Base-by-base conservation (phyloP, 805 yeast genomes). In the Yamadazyma akitaensis region DNA sequence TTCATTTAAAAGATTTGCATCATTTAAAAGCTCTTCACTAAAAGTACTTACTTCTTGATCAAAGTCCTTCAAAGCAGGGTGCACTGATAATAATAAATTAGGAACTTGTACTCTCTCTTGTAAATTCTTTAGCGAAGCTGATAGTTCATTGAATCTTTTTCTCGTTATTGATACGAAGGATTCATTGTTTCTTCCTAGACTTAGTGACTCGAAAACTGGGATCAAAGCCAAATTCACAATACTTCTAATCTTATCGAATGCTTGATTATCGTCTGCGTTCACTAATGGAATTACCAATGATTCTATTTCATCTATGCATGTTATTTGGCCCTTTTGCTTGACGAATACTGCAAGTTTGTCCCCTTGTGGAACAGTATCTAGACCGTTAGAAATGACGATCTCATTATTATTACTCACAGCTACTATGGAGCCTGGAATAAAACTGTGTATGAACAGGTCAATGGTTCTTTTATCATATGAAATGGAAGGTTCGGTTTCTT, bases 61-160 rank as follows among this genome's bases (percentile, higher is more conserved):
- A 14, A 51, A 44, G 16, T 48, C 43, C 26, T 50, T 50, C 3
- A 88, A 64, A 6, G 60, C 58, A 0, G 82, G 79, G 55, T 86
- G 89, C 2, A 79, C 68, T 0, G 76, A 56, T 1, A 74, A 55
- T 2, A 69, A 51, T 14, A 90, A 63, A 53, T 86, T 82, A 0
- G 96, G 96, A 1, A 80, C 73, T 37, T 82, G 85, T 18, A 85
- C 77, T 24, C 81, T 73, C 48, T 83, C 85, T 51, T 85, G 84
- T 13, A 88, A 64, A 56, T 84, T 83, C 48, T 80, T 82, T 11
- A 90, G 65, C 0, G 92, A 81, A 14, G 79, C 58, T 0, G 86
- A 79, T 18, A 90, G 66, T 48, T 88, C 96, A 31, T 77, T 75
- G 44, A 89, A 73, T 56, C 81, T 85, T 60, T 77, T 81, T 52